Percentiles rank a stretch among this genome's conserved stretches.
Conservation (phyloP, 1,284 basidiomycete species). For the Bjerkandera adusta region DNA sequence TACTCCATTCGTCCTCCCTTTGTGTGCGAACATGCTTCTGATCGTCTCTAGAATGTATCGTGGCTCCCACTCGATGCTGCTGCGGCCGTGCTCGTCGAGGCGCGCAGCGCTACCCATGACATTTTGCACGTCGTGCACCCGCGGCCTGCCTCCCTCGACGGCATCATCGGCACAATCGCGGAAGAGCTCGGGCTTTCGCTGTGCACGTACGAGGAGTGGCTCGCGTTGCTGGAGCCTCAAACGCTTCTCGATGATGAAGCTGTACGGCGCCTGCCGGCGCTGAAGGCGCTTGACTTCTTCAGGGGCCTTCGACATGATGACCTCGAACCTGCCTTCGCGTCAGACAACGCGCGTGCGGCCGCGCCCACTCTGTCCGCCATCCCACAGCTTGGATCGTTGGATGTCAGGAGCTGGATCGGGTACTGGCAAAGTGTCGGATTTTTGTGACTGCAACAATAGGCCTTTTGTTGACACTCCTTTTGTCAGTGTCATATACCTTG, state of each 20-base stretch:
- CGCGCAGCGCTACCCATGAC: constrained; percentile 15
- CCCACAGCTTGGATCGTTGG: background rate
- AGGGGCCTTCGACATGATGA: background rate
- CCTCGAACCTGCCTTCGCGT: background rate
- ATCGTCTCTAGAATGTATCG: constrained; percentile 9
- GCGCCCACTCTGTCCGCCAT: background rate
- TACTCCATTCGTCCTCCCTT: background rate
- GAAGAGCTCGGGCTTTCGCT: constrained; percentile 20
- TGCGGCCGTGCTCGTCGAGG: constrained; percentile 17
- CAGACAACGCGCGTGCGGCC: background rate
- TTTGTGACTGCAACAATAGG: too few relatives aligned
- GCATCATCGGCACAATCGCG: constrained; percentile 20
- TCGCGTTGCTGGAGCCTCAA: constrained; percentile 16
- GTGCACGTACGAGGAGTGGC: constrained; percentile 24
- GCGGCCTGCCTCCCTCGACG: constrained; percentile 20
- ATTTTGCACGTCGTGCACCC: constrained; percentile 31
- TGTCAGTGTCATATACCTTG: too few relatives aligned
- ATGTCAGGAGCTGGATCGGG: background rate
- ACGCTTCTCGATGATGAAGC: constrained; percentile 12
- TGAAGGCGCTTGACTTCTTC: constrained; percentile 23
- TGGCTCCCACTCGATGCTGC: constrained; percentile 26
- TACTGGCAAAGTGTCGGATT: too few relatives aligned
- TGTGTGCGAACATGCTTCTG: background rate
- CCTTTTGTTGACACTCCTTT: too few relatives aligned
- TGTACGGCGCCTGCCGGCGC: constrained; percentile 20